Evolutionary conservation across 1,284 basidiomycete species (phyloP).

Genomic region (Mycena citricolor): DNA sequence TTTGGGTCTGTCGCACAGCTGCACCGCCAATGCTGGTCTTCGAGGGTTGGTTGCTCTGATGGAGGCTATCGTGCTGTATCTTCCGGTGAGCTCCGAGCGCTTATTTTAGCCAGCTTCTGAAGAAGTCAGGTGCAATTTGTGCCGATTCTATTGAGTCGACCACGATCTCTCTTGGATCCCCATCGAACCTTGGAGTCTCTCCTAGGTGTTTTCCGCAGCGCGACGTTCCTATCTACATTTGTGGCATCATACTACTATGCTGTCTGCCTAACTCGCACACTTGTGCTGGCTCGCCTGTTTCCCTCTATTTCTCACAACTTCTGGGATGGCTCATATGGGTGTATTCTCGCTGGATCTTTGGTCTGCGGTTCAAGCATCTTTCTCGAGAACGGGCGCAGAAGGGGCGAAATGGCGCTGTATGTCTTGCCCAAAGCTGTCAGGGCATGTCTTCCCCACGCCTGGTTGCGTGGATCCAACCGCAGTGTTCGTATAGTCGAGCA

Average conservation of each 20-base stretch:
- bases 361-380: conserved; percentile 74
- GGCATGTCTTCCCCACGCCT: conserved; percentile 54
- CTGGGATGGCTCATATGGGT: conserved; percentile 73
- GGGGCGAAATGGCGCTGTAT: conserved; percentile 77
- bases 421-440: conserved; percentile 70
- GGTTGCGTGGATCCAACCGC: conserved; percentile 45
- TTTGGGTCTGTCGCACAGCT: conserved; percentile 53
- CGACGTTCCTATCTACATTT: conserved; percentile 70
- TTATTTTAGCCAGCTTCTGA: conserved; percentile 1
- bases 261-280: conserved; percentile 66
- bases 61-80: conserved; percentile 62
- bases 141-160: conserved; percentile 59
- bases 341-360: conserved; percentile 64
- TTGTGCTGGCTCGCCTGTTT: conserved; percentile 59
- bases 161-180: conserved; percentile 48
- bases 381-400: conserved; percentile 65
- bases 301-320: conserved; percentile 70
- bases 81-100: conserved; percentile 52
- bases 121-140: conserved; percentile 61
- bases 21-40: conserved; percentile 54
- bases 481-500: conserved; percentile 48
- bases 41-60: conserved; percentile 57
- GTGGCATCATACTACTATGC: conserved; percentile 66
- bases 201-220: conserved; percentile 57
- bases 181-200: conserved; percentile 41